Evolutionary conservation across 108 stramenopile genomes (phyloP).

Genomic region (Cyclotella choctawhatcheeana): DNA sequence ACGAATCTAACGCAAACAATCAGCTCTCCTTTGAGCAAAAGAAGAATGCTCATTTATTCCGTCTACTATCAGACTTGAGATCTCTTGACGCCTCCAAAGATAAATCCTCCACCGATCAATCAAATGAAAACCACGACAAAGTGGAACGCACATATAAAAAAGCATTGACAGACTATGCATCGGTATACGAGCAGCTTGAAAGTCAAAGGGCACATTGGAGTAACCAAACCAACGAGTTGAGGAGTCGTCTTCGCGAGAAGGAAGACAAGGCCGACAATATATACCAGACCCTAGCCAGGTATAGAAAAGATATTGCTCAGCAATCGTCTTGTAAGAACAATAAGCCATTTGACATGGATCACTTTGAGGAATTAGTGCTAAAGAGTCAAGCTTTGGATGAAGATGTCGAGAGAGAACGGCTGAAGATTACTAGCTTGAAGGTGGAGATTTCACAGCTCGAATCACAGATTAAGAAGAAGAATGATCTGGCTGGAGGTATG

Average conservation of each 20-base stretch:
- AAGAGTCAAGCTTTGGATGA: slow-evolving; percentile 9
- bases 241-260: slow-evolving; percentile 16
- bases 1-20: neutral
- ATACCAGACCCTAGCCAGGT: neutral
- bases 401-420: slow-evolving; percentile 10
- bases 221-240: neutral
- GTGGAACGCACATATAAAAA: slow-evolving; percentile 21
- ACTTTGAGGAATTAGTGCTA: slow-evolving; percentile 1
- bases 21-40: neutral
- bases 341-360: slow-evolving; percentile 7
- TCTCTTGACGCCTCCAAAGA: neutral
- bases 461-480: slow-evolving; percentile 18
- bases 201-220: neutral
- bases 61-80: neutral
- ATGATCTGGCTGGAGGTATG: slow-evolving; percentile 17
- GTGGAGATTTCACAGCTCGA: slow-evolving; percentile 2
- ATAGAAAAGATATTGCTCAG: slow-evolving; percentile 15
- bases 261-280: slow-evolving; percentile 13
- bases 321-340: slow-evolving; percentile 17
- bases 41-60: slow-evolving; percentile 4
- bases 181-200: slow-evolving; percentile 14
- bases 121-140: neutral
- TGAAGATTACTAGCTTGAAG: slow-evolving; percentile 5
- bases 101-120: neutral
- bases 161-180: slow-evolving; percentile 2